A percentile compares a stretch with the other conserved stretches of the same genome.
Evolutionary conservation across 1,139 yeast species (phyloP).

Genomic region (Hansenula lynferdii): DNA sequence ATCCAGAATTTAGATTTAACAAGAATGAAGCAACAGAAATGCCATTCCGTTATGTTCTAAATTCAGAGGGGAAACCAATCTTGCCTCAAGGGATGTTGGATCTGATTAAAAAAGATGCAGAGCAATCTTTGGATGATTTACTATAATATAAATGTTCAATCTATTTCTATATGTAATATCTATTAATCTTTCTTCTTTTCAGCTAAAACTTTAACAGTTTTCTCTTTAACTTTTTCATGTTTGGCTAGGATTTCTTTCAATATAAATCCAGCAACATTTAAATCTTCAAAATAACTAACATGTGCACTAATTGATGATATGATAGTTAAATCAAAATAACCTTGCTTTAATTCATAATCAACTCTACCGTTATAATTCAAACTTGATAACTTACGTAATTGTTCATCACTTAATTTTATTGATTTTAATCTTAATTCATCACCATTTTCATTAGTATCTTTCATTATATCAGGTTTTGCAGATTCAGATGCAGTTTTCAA

Average conservation of each 20-base stretch:
- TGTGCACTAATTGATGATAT: constrained; percentile 84
- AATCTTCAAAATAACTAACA: constrained; percentile 82
- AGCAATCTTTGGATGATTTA: constrained; percentile 59
- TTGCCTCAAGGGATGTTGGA: constrained; percentile 90
- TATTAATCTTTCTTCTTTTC: background rate
- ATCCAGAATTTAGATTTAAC: constrained; percentile 87
- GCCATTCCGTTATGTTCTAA: constrained; percentile 91
- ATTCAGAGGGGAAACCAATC: constrained; percentile 62
- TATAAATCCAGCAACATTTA: constrained; percentile 77
- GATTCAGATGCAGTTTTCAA: background rate
- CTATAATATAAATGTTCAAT: constrained; percentile 10
- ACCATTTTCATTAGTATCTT: constrained; percentile 24
- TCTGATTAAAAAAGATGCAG: constrained; percentile 79
- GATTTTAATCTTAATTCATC: constrained; percentile 19
- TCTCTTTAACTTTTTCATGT: constrained; percentile 11
- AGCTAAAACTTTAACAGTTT: constrained; percentile 4
- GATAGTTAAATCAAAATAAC: constrained; percentile 73
- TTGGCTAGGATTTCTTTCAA: constrained; percentile 42
- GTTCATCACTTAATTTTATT: constrained; percentile 26
- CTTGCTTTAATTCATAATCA: constrained; percentile 78
- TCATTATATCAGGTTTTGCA: constrained; percentile 10
- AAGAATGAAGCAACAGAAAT: constrained; percentile 92
- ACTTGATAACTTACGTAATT: constrained; percentile 32
- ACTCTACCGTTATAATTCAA: constrained; percentile 71
- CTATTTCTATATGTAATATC: background rate